Evolutionary conservation across 164 flowering plant species (phyloP), one percentile per base, ranked within the genome.

Genomic region (Aristolochia contorta): DNA sequence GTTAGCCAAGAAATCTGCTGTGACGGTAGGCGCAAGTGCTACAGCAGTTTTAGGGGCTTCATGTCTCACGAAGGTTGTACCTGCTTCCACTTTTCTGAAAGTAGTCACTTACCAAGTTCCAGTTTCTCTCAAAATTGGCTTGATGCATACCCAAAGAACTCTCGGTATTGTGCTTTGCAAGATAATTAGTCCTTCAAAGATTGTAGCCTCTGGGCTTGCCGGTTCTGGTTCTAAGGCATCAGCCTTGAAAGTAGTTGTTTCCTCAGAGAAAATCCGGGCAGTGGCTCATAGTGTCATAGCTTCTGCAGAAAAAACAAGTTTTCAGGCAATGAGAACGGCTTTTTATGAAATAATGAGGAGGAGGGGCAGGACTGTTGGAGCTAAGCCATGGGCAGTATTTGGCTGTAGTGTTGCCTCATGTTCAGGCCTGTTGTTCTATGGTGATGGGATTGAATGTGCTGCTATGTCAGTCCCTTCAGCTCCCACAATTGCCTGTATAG

Each of bases 11-110:
- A 86, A 85, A 58, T 87, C 91, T 14, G 82, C 87, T 55, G 84
- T 92, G 64, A 93, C 93, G 9, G 87, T 89, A 62, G 93, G 98
- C n/a, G 97, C 96, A 10, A 93, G 97, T 18, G 98, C 94, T 56
- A 80, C 98, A 14, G 97, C 89, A 3, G 73, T 81, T 62, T 56
- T 87, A 33, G 93, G 94, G 63, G 90, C 75, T 61, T 83, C 98
- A 20, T 86, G 94, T 22, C 73, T 92, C 55, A 77, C 96, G 2
- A 89, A 87, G 75, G 76, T 65, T 57, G 66, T 84, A 58, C 96
- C 89, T 15, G 78, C 66, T 13, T 88, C 99, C n/a, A 73, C 82
- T 20, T 61, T 88, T 12, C 48, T 80, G 57, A 93, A 93, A 63
- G 46, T 80, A 45, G 69, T 80, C 25, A 78, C 86, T 2, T 71